Evolutionary conservation across 148 eudicot species (phyloP), one percentile per base, ranked within the genome.

Genomic region (Linanthus parryae): DNA sequence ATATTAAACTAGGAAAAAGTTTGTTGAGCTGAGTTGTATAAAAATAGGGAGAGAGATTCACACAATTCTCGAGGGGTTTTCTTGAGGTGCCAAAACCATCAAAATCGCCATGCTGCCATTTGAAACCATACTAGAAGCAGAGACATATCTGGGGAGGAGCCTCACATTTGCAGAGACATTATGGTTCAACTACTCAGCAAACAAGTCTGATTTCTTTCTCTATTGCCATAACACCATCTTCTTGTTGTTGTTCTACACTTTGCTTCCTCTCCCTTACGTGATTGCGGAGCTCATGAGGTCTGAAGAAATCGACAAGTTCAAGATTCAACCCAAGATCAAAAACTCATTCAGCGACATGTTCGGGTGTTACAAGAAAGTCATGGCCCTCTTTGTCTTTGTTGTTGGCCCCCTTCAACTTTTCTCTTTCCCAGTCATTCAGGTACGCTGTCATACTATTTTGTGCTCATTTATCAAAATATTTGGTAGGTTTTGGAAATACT

Each of bases 351-450:
- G 50, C 7, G 82, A 78, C 59, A 81, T 84, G 67, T 45, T 81
- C 20, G 38, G 60, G 11, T 84, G 94, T 48, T 84, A 81, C 58
- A 78, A 52, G 49, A 70, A 70, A 3, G 82, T 75, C 47, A 59
- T 78, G 69, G 44, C 48, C 51, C 57, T 58, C 29, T 81, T 81
- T 63, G 54, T 75, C 63, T 22, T 68, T n/a, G 66, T 59, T 50
- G 88, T 84, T n/a, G n/a, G n/a, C n/a, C n/a, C n/a, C n/a, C n/a
- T n/a, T n/a, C n/a, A n/a, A n/a, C n/a, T n/a, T n/a, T 63, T 78
- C 11, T 84, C 92, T n/a, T 84, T 62, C 43, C 88, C 87, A 21
- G 54, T 79, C 37, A 49, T 84, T 60, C 29, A 80, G 84, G 92
- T 84, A 33, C 3, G 2, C 9, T 24, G n/a, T n/a, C n/a, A n/a